Conservation (phyloP, 768 basidiomycete genomes). For the Gloeophyllum trabeum region DNA sequence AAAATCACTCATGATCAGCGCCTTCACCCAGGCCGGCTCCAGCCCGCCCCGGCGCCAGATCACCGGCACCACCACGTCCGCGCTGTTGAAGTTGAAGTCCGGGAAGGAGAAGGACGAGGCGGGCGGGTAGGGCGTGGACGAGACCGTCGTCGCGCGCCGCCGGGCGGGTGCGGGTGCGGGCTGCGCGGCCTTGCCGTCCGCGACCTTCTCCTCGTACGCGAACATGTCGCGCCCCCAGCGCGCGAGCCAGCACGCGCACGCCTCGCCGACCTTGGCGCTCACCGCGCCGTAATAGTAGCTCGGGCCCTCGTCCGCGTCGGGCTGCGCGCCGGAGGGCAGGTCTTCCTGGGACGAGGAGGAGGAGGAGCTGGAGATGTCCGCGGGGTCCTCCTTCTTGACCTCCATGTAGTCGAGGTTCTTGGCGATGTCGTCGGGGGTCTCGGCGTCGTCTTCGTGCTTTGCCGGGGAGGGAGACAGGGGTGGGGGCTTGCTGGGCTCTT, state of each 20-base stretch:
- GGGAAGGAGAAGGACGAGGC: conserved; percentile 3
- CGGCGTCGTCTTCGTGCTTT: conserved; percentile 24
- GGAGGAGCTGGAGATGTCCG: background rate
- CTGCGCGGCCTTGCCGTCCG: conserved; percentile 1
- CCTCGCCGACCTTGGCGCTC: conserved; percentile 87
- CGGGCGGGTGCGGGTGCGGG: conserved; percentile 6
- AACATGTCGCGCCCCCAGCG: conserved; percentile 81
- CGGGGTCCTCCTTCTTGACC: conserved; percentile 5
- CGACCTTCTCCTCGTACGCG: conserved; percentile 31
- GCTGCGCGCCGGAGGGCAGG: conserved; percentile 15
- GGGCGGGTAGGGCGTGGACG: conserved; percentile 2
- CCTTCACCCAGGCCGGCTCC: conserved; percentile 61
- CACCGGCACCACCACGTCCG: conserved; percentile 24
- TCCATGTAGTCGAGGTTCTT: conserved; percentile 5
- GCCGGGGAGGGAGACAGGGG: background rate
- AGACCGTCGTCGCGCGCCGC: background rate
- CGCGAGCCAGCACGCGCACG: conserved; percentile 77
- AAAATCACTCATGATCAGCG: conserved; percentile 64
- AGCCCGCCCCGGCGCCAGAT: conserved; percentile 76
- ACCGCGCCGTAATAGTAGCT: conserved; percentile 77
- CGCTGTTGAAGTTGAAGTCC: conserved; percentile 7
- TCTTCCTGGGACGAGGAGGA: conserved; percentile 5
- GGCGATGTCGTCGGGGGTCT: conserved; percentile 7
- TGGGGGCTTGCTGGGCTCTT: background rate
- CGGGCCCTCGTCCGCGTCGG: conserved; percentile 15